These are phyloP conservation scores for Rhodosporidiobolus odoratus DNA, from an alignment of 768 basidiomycete genomes.

Conservation along the genomic window DNA sequence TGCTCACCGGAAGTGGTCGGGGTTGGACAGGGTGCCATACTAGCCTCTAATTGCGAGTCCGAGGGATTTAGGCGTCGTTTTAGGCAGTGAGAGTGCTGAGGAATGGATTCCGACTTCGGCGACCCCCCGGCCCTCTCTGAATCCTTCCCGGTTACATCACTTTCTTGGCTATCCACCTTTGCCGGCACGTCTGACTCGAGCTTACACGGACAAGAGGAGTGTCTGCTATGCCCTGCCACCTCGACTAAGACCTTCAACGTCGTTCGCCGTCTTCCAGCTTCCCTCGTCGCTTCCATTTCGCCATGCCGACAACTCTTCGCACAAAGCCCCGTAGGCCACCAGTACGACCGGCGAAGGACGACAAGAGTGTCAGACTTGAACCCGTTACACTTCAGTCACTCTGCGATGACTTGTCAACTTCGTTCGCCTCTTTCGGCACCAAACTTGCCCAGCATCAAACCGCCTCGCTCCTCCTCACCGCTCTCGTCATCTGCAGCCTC, in stretches of 20 bases:
- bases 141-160: too few species aligned
- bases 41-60: not conserved
- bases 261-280: not conserved
- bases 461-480: conserved; percentile 77
- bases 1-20: conserved; percentile 1
- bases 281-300: not conserved
- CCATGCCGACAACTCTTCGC: not conserved
- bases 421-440: conserved; percentile 4
- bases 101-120: too few species aligned
- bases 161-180: too few species aligned
- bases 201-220: too few species aligned
- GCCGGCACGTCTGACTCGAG: too few species aligned
- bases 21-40: not conserved
- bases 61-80: not conserved
- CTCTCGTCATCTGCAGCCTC: conserved; percentile 50
- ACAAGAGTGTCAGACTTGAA: too few species aligned
- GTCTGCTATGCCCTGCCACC: too few species aligned
- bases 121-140: too few species aligned
- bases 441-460: conserved; percentile 71
- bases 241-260: not conserved
- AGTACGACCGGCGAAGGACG: not conserved
- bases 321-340: not conserved
- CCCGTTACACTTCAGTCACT: not conserved
- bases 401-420: not conserved
- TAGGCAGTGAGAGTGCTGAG: too few species aligned